Percentiles rank a stretch among this genome's conserved stretches.
phyloP scores from a whole-genome alignment of 176 grass and related monocot species.

The Aegilops speltoides region DNA sequence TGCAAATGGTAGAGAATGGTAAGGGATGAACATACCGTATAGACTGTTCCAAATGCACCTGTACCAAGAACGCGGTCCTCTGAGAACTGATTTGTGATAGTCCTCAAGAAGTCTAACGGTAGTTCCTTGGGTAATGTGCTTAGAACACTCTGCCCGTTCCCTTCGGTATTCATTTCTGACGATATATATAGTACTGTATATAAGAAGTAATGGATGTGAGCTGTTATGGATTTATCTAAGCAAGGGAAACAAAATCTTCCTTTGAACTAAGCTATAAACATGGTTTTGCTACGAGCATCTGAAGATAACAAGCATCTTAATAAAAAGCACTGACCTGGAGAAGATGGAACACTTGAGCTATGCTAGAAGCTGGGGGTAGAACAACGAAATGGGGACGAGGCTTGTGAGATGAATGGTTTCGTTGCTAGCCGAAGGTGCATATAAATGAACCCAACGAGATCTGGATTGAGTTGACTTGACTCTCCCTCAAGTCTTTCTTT shows the following conservation, averaged over 20 bases:
- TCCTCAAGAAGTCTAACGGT: constrained; percentile 11
- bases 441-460: background rate
- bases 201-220: background rate
- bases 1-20: background rate
- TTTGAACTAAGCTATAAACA: too few relatives aligned
- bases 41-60: constrained; percentile 38
- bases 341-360: background rate
- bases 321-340: background rate
- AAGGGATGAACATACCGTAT: constrained; percentile 14
- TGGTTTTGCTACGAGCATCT: background rate
- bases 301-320: background rate
- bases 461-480: constrained; percentile 21
- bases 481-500: background rate
- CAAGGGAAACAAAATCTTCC: too few relatives aligned
- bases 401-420: background rate
- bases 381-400: background rate
- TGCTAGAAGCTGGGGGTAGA: background rate
- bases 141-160: background rate
- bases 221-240: too few relatives aligned
- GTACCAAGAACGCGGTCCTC: background rate
- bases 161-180: background rate
- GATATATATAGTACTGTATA: too few relatives aligned
- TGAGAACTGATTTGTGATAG: constrained; percentile 15
- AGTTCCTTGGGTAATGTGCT: constrained; percentile 1
- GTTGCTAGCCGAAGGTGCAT: background rate